Percentiles rank a stretch among this genome's conserved stretches.
These are phyloP conservation scores for Geotrichum cucujoidarum DNA, from an alignment of 1,139 yeast species.

Conservation along the genomic window DNA sequence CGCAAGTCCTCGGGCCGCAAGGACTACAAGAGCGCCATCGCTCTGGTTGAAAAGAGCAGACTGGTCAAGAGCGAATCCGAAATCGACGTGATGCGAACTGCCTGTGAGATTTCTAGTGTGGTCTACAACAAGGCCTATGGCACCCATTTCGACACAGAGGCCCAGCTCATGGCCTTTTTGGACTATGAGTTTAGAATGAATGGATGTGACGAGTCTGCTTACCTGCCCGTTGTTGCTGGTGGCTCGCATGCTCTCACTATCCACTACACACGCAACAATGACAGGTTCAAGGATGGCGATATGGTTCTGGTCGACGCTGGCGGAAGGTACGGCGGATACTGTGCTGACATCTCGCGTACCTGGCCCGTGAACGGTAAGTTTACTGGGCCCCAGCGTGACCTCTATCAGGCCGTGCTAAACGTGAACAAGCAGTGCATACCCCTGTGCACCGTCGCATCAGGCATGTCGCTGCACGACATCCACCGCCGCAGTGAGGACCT, in stretches of 20 bases:
- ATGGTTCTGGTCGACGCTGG: constrained; percentile 94
- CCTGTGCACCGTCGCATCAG: constrained; percentile 50
- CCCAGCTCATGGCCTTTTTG: constrained; percentile 71
- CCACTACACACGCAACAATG: constrained; percentile 88
- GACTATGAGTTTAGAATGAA: constrained; percentile 78
- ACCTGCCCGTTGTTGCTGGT: constrained; percentile 94
- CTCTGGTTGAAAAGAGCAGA: constrained; percentile 52
- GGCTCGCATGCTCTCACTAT: constrained; percentile 82
- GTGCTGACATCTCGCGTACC: constrained; percentile 92
- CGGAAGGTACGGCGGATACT: constrained; percentile 88
- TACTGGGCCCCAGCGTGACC: constrained; percentile 70
- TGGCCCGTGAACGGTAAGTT: constrained; percentile 86
- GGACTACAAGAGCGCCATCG: constrained; percentile 18
- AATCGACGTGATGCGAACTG: constrained; percentile 69
- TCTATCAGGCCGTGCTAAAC: constrained; percentile 81
- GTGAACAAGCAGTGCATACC: constrained; percentile 78
- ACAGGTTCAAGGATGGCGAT: constrained; percentile 65
- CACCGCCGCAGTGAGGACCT: constrained; percentile 63
- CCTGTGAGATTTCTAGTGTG: constrained; percentile 74
- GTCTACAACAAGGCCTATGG: constrained; percentile 77
- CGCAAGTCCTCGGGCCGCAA: constrained; percentile 12
- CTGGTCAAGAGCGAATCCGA: constrained; percentile 73
- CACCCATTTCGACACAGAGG: constrained; percentile 60
- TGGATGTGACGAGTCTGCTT: constrained; percentile 88
- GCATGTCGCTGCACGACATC: constrained; percentile 62